These are phyloP conservation scores for Alternaria sp. DNA, from an alignment of 2,329 filamentous ascomycete genomes.

Conservation along the genomic window DNA sequence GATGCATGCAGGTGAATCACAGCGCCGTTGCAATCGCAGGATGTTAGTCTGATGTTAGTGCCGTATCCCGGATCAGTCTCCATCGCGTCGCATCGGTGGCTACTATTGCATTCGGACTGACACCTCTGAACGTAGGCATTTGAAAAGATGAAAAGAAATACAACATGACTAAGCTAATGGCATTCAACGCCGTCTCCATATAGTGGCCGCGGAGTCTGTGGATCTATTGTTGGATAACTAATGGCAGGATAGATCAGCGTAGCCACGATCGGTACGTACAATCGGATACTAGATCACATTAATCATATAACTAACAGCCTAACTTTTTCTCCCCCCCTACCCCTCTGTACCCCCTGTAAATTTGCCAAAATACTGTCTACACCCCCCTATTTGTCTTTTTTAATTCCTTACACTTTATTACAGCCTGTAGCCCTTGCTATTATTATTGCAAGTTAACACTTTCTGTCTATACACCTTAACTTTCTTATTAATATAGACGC, in stretches of 20 bases:
- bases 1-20: constrained; percentile 7
- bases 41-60: constrained; percentile 4
- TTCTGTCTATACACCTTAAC: too few relatives aligned
- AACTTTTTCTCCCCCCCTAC: too few relatives aligned
- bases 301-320: too few relatives aligned
- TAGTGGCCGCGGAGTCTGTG: neutral
- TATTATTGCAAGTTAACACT: too few relatives aligned
- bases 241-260: constrained; percentile 1
- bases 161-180: neutral
- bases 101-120: constrained; percentile 9
- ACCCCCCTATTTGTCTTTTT: too few relatives aligned
- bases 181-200: constrained; percentile 7
- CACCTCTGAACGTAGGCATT: neutral
- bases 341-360: too few relatives aligned
- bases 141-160: neutral
- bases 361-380: too few relatives aligned
- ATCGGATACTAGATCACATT: neutral
- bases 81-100: constrained; percentile 3
- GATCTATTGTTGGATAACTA: neutral
- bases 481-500: too few relatives aligned
- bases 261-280: constrained; percentile 1
- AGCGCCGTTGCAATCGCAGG: constrained; percentile 6
- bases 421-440: too few relatives aligned
- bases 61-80: constrained; percentile 3
- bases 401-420: too few relatives aligned